Evolutionary conservation across 1,284 basidiomycete species (phyloP), one percentile per base, ranked within the genome.

Genomic region (Coriolopsis trogii): DNA sequence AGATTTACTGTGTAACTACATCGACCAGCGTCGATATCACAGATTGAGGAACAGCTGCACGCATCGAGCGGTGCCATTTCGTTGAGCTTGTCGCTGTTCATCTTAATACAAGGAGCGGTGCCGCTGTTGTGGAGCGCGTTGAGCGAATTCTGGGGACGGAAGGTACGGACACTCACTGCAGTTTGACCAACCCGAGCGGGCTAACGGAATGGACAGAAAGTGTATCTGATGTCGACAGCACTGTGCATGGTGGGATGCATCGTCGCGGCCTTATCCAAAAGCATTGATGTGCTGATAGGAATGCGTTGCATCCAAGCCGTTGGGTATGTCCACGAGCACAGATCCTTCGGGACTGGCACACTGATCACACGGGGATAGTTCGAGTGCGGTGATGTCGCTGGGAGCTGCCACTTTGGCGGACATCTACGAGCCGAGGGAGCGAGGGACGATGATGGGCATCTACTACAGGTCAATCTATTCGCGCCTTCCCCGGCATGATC

Each of bases 401-500:
- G 93, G 91, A 10, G 90, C 91, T 0, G 91, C 89, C 6, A 89
- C 89, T 6, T 73, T 95, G 5, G 87, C 87, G 2, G 91, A 93
- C 65, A 88, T 93, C 30, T 93, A 85, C 62, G 90, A 93, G 42
- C 79, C 86, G 0, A 75, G 82, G 38, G 89, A 93, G 65, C 77
- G 93, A 39, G 93, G 93, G 2, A 81, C 80, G 9, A 91, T 78
- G 77, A 87, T 92, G 78, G 90, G 90, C 1, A 73, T 90, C 9
- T 92, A 86, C 67, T 91, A 88, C 56, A 65, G 64, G 67, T 66
- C 24, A 12, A 51, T 49, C 6, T 12, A 10, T 10, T 12, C 3
- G 7, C 21, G 2, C 6, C 6, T 13, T 21, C 16, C 2, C 6
- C n/a, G 3, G 20, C 34, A n/a, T 31, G 18, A 30, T 42, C 36